A percentile compares a stretch with the other conserved stretches of the same genome.
Evolutionary conservation across 805 yeast species (phyloP).

Genomic region (Suhomyces vadensis): DNA sequence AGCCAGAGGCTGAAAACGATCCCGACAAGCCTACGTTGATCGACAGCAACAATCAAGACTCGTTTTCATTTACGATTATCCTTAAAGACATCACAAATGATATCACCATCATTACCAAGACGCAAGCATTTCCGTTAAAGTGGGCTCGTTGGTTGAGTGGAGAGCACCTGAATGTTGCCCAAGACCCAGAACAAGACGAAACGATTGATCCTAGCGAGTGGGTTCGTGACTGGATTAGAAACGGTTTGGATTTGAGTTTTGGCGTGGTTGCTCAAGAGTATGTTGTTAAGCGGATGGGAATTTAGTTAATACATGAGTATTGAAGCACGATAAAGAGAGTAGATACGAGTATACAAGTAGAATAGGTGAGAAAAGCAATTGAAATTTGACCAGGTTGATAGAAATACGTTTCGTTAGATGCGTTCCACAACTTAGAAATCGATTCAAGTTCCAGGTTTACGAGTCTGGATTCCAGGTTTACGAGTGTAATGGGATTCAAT

Average conservation of each 20-base stretch:
- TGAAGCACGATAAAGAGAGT: no score
- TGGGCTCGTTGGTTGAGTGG: constrained; percentile 95
- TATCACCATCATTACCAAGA: constrained; percentile 68
- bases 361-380: no score
- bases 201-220: constrained; percentile 43
- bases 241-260: constrained; percentile 72
- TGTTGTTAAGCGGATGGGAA: constrained; percentile 87
- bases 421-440: no score
- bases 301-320: no score
- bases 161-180: constrained; percentile 25
- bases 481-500: no score
- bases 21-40: constrained; percentile 37
- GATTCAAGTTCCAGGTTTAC: no score
- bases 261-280: constrained; percentile 91
- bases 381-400: no score
- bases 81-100: constrained; percentile 79
- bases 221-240: constrained; percentile 47
- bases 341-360: no score
- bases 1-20: constrained; percentile 16
- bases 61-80: constrained; percentile 75
- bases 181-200: constrained; percentile 20
- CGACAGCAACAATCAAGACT: constrained; percentile 48
- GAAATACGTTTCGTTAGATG: no score
- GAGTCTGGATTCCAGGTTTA: no score
- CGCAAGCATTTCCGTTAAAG: constrained; percentile 86